Evolutionary conservation across 2,329 filamentous ascomycete species (phyloP).

Genomic region (Alternaria ethzedia): DNA sequence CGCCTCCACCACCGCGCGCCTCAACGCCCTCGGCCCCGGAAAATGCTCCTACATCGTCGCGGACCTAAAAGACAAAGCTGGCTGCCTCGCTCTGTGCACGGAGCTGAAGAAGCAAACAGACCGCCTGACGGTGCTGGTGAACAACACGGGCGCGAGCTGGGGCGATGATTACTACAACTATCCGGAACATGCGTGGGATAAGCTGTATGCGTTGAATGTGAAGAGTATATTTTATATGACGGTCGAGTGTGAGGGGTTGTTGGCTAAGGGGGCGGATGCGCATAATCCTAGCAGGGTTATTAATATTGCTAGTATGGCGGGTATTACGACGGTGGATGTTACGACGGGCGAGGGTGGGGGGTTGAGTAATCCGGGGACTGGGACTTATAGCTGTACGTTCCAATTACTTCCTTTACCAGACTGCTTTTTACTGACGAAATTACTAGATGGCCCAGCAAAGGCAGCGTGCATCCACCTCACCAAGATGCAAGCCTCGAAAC

Average conservation of each 20-base stretch:
- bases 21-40: slow-evolving; percentile 60
- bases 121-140: slow-evolving; percentile 57
- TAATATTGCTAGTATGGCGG: slow-evolving; percentile 60
- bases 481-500: slow-evolving; percentile 58
- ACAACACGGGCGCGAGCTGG: slow-evolving; percentile 62
- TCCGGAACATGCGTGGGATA: slow-evolving; percentile 64
- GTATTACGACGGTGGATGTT: slow-evolving; percentile 54
- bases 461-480: slow-evolving; percentile 61
- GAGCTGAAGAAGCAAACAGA: slow-evolving; percentile 55
- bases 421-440: not conserved
- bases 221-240: slow-evolving; percentile 60
- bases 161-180: slow-evolving; percentile 65
- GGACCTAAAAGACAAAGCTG: slow-evolving; percentile 60
- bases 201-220: slow-evolving; percentile 62
- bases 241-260: slow-evolving; percentile 54
- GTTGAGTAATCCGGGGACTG: slow-evolving; percentile 58
- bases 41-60: slow-evolving; percentile 59
- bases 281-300: slow-evolving; percentile 57
- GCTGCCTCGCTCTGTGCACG: slow-evolving; percentile 56
- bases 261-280: slow-evolving; percentile 54
- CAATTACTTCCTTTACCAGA: too few relatives aligned
- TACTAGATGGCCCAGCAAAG: slow-evolving; percentile 57
- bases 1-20: slow-evolving; percentile 53
- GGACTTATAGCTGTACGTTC: slow-evolving; percentile 56
- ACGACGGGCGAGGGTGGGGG: slow-evolving; percentile 57